phyloP scores from a whole-genome alignment of 2,329 filamentous ascomycete genomes.

The Grosmannia penicillata region DNA sequence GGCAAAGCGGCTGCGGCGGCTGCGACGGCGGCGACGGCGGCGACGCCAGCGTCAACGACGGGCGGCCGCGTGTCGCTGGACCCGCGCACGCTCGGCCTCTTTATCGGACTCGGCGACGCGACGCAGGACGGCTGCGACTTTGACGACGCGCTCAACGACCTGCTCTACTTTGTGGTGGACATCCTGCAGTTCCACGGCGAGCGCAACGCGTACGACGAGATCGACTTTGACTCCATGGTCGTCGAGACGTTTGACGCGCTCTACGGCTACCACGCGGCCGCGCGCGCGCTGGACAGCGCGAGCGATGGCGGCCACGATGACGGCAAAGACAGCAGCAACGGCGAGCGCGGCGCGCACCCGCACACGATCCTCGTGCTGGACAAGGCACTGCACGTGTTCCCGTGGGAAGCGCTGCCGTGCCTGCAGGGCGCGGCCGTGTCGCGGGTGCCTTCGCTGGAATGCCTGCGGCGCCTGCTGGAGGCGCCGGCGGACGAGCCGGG shows the following conservation, averaged over 20 bases:
- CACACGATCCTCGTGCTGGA: constrained; percentile 88
- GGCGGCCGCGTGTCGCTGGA: constrained; percentile 32
- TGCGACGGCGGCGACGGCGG: constrained; percentile 6
- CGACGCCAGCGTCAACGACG: constrained; percentile 14
- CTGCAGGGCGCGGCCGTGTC: constrained; percentile 68
- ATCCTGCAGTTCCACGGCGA: constrained; percentile 95
- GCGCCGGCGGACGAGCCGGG: constrained; percentile 11
- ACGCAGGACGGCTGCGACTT: constrained; percentile 54
- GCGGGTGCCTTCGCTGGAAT: constrained; percentile 73
- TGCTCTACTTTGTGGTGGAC: constrained; percentile 92
- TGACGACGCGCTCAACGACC: constrained; percentile 79
- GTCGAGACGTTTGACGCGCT: constrained; percentile 79
- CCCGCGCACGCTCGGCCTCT: constrained; percentile 63
- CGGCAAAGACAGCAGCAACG: constrained; percentile 17
- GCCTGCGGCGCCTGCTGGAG: constrained; percentile 59
- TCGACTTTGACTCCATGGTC: constrained; percentile 87
- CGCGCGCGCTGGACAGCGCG: constrained; percentile 13
- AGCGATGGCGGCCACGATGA: not conserved
- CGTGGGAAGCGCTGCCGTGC: constrained; percentile 91
- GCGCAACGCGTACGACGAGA: constrained; percentile 90
- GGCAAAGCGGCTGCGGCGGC: too few relatives aligned
- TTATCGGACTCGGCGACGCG: constrained; percentile 69
- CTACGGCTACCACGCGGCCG: constrained; percentile 53
- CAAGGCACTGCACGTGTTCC: constrained; percentile 78
- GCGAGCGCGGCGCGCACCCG: constrained; percentile 21